Base-by-base conservation (phyloP, 1,139 yeast genomes). In the Geotrichum carabidarum region DNA sequence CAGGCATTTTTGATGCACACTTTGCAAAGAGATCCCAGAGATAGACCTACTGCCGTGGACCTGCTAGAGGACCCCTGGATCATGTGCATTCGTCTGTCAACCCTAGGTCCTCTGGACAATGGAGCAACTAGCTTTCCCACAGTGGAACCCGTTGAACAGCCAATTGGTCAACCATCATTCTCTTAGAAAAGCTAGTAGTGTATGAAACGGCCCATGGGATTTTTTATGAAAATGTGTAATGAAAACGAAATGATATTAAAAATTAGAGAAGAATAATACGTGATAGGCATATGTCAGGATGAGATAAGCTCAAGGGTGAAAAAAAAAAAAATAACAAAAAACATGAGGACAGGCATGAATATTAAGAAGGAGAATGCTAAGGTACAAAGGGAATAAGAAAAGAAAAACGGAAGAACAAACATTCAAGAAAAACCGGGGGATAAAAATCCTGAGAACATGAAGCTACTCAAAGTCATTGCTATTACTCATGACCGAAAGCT, bases 41-140 rank as follows among this genome's bases (percentile, higher is more conserved):
- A 80, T 66, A 79, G 99, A 60, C 84, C 91, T 1, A 78, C 87
- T 43, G 97, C 99, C 0, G 84, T 83, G 50, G 97, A 90, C 63
- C 75, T 93, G 53, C 73, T 93, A 64, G 81, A 80, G 59, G 96
- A 93, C 69, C 96, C 96, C 1, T 93, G 99, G 99, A 71, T 74
- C 44, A 56, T 64, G 12, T 54, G 50, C 45, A 56, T 56, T 11
- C 48, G 55, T 3, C 42, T 55, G 5, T 49, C 56, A 15, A 47
- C 55, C 3, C 34, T 51, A 8, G 55, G 55, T 7, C 48, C 55
- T 12, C 45, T 51, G 22, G 55, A 51, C 8, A 32, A 36, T 35
- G 38, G 42, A 15, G 34, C 15, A n/a, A 35, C 41, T n/a, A 27
- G 32, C 3, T 45, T 42, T 5, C 49, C 49, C 5, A 27, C 46